phyloP scores from a whole-genome alignment of 305 asterid genomes.

The Euphrasia arctica region DNA sequence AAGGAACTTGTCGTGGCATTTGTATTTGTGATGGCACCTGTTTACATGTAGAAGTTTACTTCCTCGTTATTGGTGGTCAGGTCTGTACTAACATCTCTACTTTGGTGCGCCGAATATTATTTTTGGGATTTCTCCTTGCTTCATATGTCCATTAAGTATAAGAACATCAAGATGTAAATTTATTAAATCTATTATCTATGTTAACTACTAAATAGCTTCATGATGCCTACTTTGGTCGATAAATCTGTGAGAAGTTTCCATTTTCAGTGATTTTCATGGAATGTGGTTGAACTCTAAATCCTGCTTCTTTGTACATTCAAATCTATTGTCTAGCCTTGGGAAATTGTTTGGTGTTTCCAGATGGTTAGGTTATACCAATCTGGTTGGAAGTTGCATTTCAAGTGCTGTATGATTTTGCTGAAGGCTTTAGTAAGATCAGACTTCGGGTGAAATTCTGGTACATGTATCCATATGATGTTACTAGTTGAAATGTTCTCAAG shows the following conservation, averaged over 20 bases:
- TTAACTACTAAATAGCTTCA: neutral
- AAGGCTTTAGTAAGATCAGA: no score
- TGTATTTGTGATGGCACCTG: neutral
- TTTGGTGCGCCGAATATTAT: neutral
- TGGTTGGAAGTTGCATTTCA: neutral
- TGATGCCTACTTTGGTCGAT: neutral
- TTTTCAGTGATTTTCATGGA: neutral
- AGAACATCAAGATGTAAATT: neutral
- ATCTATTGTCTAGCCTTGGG: neutral
- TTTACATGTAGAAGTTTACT: neutral
- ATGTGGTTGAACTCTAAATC: neutral
- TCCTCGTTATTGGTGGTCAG: neutral
- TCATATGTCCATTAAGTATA: neutral
- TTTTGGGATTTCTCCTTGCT: neutral
- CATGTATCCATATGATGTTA: no score
- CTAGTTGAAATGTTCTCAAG: no score
- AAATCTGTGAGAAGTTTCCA: neutral
- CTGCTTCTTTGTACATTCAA: neutral
- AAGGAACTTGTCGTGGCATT: neutral
- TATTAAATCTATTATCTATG: neutral
- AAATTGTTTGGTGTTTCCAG: neutral
- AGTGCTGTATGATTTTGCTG: no score
- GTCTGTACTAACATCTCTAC: neutral
- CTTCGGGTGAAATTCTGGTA: neutral
- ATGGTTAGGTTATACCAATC: neutral